Evolutionary conservation across 2,329 filamentous ascomycete species (phyloP).

Genomic region (Monilinia laxa): DNA sequence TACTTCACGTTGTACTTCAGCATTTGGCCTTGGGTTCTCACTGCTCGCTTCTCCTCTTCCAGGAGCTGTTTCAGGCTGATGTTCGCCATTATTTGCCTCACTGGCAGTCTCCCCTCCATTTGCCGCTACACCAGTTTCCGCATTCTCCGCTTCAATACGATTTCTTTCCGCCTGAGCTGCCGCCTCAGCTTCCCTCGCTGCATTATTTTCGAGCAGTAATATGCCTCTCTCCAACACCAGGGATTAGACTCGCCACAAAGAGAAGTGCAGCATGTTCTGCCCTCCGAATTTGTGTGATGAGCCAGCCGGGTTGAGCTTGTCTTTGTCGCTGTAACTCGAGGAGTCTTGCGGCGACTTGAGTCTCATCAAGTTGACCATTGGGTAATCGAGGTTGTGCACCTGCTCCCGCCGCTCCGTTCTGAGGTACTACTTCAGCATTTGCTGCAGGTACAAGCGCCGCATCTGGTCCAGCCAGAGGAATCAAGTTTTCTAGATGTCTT

Average conservation of each 20-base stretch:
- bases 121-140: constrained; percentile 19
- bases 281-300: constrained; percentile 52
- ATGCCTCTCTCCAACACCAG: constrained; percentile 64
- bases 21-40: constrained; percentile 18
- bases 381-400: constrained; percentile 24
- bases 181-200: constrained; percentile 36
- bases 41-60: constrained; percentile 16
- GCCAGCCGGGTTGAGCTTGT: constrained; percentile 49
- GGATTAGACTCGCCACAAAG: constrained; percentile 65
- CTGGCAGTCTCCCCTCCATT: background rate
- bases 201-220: constrained; percentile 46
- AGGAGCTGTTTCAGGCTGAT: constrained; percentile 5
- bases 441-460: constrained; percentile 39
- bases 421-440: constrained; percentile 38
- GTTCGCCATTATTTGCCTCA: constrained; percentile 5
- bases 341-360: constrained; percentile 54
- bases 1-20: constrained; percentile 12
- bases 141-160: constrained; percentile 24
- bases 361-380: constrained; percentile 46
- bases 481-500: constrained; percentile 58
- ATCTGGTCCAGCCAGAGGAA: constrained; percentile 51
- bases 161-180: constrained; percentile 28
- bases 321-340: constrained; percentile 47
- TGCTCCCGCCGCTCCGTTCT: constrained; percentile 28
- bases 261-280: constrained; percentile 60